These are phyloP conservation scores for Alternaria gaisen DNA, from an alignment of 2,329 filamentous ascomycete genomes.

Conservation along the genomic window DNA sequence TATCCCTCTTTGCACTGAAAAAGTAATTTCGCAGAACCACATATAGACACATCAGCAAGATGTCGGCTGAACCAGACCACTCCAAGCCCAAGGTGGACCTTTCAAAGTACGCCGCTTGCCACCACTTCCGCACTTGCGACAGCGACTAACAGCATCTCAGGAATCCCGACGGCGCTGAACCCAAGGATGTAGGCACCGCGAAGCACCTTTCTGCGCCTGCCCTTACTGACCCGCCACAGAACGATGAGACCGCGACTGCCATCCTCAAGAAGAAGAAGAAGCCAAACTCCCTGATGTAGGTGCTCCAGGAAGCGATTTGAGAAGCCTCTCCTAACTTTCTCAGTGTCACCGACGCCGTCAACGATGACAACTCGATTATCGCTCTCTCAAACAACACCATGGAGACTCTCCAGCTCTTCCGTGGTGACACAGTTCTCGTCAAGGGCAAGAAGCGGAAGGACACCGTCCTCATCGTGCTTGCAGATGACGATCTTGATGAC, in stretches of 20 bases:
- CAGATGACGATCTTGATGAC: constrained; percentile 97
- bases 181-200: constrained; percentile 72
- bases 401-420: constrained; percentile 97
- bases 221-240: constrained; percentile 61
- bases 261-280: constrained; percentile 99
- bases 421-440: constrained; percentile 95
- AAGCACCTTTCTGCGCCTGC: constrained; percentile 17
- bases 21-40: constrained; percentile 26
- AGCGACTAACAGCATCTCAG: constrained; percentile 63
- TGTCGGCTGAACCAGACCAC: constrained; percentile 62
- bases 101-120: constrained; percentile 53
- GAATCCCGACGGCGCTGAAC: constrained; percentile 87
- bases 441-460: constrained; percentile 99
- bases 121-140: constrained; percentile 14
- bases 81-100: constrained; percentile 60
- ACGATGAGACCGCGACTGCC: constrained; percentile 91
- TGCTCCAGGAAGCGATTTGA: constrained; percentile 20
- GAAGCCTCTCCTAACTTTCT: constrained; percentile 41
- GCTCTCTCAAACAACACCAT: constrained; percentile 98
- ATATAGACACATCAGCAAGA: constrained; percentile 41
- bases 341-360: constrained; percentile 96
- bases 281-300: constrained; percentile 97
- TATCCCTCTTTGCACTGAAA: constrained; percentile 16
- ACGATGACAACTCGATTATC: constrained; percentile 99
- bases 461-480: constrained; percentile 95